Base-by-base conservation (phyloP, 2,329 filamentous ascomycete genomes). In the Dothiorella sarmentorum region DNA sequence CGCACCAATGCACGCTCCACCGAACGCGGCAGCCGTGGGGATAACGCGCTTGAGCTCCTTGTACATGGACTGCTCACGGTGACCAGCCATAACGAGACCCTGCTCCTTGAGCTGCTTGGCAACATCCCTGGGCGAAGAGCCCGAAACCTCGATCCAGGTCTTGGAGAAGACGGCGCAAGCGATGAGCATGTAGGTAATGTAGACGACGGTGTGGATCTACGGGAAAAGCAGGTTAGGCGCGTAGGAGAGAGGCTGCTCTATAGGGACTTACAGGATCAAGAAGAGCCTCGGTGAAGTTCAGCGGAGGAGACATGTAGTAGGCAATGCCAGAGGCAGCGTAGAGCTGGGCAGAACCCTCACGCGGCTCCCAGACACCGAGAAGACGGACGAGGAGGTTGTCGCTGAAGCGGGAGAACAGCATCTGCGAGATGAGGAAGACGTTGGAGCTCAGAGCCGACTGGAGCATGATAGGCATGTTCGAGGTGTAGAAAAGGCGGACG, bases 401-500 rank as follows among this genome's bases (percentile, higher is more conserved):
- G 45, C 91, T 94, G 84, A 99, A 97, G 76, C 93, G 92, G 63
- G 90, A 96, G 86, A 96, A 97, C 66, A 99, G 86, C 92, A 97
- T 97, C 83, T 99, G 94, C 75, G 89, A 94, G 80, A 99, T 91
- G 65, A 99, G 82, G 87, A 99, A 99, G 79, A 99, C 86, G 84
- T 99, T 99, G 83, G 93, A 97, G 66, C 91, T 96, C 67, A 99
- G 86, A 68, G 94, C 94, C 47, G 93, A 97, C 82, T 99, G 95
- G 76, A 99, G 85, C 94, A 99, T 99, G 80, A 99, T 99, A 73
- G 94, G 94, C 95, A 99, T 99, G 88, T 99, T 99, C 76, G 92
- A 97, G 74, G 94, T 99, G 82, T 99, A 99, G 86, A 99, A 99
- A 61, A 99, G 90, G 72, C 95, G 93, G 76, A 99, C 86, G 70